Conservation (phyloP, 495 filamentous ascomycete species). For the Penicillium salamii region DNA sequence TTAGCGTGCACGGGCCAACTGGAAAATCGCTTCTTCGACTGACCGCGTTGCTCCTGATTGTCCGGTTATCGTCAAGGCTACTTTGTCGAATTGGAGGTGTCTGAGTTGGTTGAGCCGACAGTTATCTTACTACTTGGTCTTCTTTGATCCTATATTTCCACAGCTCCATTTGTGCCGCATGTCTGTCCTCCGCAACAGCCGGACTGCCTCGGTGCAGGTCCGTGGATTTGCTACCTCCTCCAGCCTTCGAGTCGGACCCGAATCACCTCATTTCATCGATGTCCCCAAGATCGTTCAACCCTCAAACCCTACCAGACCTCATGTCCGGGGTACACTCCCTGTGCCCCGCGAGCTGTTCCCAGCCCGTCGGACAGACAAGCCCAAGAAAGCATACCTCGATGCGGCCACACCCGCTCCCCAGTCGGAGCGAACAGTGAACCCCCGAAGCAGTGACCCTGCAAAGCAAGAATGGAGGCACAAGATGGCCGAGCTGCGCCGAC, state of each 20-base stretch:
- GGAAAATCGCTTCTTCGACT: constrained; percentile 44
- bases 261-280: constrained; percentile 72
- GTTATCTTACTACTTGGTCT: not conserved
- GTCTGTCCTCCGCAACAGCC: constrained; percentile 40
- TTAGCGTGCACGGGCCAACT: constrained; percentile 39
- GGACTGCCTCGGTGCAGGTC: constrained; percentile 44
- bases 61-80: not conserved
- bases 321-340: constrained; percentile 69
- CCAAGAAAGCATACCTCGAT: constrained; percentile 50
- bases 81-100: not conserved
- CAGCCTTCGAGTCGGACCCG: constrained; percentile 50
- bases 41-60: constrained; percentile 13
- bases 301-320: constrained; percentile 36
- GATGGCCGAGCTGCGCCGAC: constrained; percentile 57
- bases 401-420: constrained; percentile 38
- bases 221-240: constrained; percentile 43
- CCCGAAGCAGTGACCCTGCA: constrained; percentile 40
- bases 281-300: constrained; percentile 56
- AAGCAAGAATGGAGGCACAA: constrained; percentile 60
- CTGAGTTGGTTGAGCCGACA: no score
- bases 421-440: constrained; percentile 25
- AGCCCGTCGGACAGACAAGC: constrained; percentile 46
- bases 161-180: constrained; percentile 23
- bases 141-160: not conserved
- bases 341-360: constrained; percentile 66